Conservation (phyloP, 2,329 filamentous ascomycete genomes). For the Penicillium sp. region DNA sequence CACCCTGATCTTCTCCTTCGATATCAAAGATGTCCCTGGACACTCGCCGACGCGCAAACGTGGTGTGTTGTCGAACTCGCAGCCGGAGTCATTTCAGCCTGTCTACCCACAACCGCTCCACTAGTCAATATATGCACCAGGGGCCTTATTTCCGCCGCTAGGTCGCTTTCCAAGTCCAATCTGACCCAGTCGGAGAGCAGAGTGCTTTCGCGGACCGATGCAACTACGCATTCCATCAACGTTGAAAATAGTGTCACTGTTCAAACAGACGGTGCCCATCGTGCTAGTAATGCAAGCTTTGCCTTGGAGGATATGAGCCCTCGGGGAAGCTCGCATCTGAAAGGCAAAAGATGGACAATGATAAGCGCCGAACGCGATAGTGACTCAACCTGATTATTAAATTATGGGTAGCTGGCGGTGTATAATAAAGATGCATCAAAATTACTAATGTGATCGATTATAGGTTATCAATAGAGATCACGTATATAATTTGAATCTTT, state of each 20-base stretch:
- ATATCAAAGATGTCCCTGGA: neutral
- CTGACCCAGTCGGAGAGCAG: neutral
- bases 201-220: neutral
- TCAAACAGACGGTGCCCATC: neutral
- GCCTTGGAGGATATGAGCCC: neutral
- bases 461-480: neutral
- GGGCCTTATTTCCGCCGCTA: neutral
- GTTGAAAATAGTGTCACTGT: neutral
- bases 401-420: neutral
- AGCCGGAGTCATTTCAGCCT: conserved; percentile 6
- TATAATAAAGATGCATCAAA: neutral
- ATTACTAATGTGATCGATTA: neutral
- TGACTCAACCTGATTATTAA: neutral
- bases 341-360: conserved; percentile 8
- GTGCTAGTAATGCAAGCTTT: neutral
- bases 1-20: neutral
- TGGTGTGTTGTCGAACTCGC: conserved; percentile 9
- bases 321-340: conserved; percentile 1
- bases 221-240: neutral
- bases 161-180: neutral
- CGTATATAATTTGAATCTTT: neutral
- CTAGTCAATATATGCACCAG: conserved; percentile 1
- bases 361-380: neutral
- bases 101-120: conserved; percentile 7
- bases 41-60: conserved; percentile 2